phyloP scores from a whole-genome alignment of 2,329 filamentous ascomycete species.

The Cladophialophora carrionii region DNA sequence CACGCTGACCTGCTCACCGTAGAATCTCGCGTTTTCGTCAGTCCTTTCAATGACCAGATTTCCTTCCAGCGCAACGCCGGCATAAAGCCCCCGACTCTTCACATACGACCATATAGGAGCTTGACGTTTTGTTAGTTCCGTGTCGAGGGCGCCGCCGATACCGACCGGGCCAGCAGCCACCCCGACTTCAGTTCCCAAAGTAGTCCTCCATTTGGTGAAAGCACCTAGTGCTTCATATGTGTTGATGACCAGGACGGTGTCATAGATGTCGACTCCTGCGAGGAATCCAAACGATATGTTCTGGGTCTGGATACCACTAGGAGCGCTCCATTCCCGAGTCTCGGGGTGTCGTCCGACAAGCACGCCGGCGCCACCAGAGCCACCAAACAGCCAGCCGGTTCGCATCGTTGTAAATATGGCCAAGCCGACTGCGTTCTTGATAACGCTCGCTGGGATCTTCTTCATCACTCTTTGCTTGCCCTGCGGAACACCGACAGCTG shows the following conservation, averaged over 20 bases:
- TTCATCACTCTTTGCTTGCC: slow-evolving; percentile 69
- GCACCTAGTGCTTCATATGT: slow-evolving; percentile 80
- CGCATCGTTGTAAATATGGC: slow-evolving; percentile 97
- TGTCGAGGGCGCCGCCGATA: slow-evolving; percentile 72
- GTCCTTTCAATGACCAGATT: slow-evolving; percentile 82
- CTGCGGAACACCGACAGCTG: slow-evolving; percentile 49
- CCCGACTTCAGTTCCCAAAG: slow-evolving; percentile 78
- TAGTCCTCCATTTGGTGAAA: slow-evolving; percentile 77
- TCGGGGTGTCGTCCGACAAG: slow-evolving; percentile 76
- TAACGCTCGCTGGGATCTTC: slow-evolving; percentile 83
- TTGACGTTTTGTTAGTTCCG: slow-evolving; percentile 67
- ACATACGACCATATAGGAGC: slow-evolving; percentile 81
- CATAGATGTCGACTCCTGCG: slow-evolving; percentile 91
- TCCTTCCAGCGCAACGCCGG: slow-evolving; percentile 82
- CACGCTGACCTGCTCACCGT: slow-evolving; percentile 67
- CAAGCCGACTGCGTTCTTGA: slow-evolving; percentile 85
- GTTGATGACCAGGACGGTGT: slow-evolving; percentile 92
- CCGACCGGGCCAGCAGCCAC: slow-evolving; percentile 77
- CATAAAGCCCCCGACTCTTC: slow-evolving; percentile 87
- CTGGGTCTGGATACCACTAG: slow-evolving; percentile 87
- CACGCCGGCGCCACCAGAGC: slow-evolving; percentile 86
- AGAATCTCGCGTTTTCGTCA: slow-evolving; percentile 88
- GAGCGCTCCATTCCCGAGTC: slow-evolving; percentile 88
- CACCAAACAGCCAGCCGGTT: slow-evolving; percentile 86
- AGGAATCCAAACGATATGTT: slow-evolving; percentile 87